A percentile compares a stretch with the other conserved stretches of the same genome.
Evolutionary conservation across 768 basidiomycete genomes (phyloP).

Genomic region (Boletus sp.): DNA sequence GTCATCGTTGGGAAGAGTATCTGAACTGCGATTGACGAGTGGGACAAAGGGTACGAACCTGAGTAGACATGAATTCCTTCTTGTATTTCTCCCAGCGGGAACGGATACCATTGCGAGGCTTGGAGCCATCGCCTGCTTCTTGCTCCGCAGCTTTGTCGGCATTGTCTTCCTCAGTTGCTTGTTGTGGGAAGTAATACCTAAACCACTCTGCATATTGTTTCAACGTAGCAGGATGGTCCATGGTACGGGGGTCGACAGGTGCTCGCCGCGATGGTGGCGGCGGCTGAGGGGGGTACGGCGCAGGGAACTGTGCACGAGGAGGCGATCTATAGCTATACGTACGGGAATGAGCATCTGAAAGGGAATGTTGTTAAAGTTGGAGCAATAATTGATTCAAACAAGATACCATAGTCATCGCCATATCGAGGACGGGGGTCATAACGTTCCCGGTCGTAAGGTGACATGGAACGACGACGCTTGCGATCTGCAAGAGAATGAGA

Average conservation of each 20-base stretch:
- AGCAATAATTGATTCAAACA: background rate
- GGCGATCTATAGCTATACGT: conserved; percentile 63
- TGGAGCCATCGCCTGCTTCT: conserved; percentile 78
- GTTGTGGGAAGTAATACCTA: conserved; percentile 68
- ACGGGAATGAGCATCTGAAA: conserved; percentile 63
- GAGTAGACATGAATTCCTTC: conserved; percentile 81
- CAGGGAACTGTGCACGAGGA: conserved; percentile 51
- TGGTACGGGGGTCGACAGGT: conserved; percentile 76
- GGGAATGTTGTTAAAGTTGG: conserved; percentile 11
- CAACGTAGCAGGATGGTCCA: conserved; percentile 77
- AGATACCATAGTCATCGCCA: conserved; percentile 77
- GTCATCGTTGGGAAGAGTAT: conserved; percentile 13
- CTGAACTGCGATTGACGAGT: conserved; percentile 5
- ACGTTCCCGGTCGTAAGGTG: conserved; percentile 78
- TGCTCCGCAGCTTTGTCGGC: conserved; percentile 83
- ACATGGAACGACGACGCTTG: conserved; percentile 73
- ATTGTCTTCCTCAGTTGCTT: conserved; percentile 79
- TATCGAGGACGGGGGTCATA: conserved; percentile 83
- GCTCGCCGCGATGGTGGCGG: conserved; percentile 54
- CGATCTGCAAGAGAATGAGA: conserved; percentile 42
- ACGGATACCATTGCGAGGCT: conserved; percentile 82
- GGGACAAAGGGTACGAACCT: conserved; percentile 60
- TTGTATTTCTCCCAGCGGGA: conserved; percentile 91
- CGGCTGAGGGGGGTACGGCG: conserved; percentile 39
- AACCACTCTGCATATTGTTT: conserved; percentile 92